These are phyloP conservation scores for Nymphaea colorata DNA, from an alignment of 164 flowering plant genomes.

Conservation along the genomic window DNA sequence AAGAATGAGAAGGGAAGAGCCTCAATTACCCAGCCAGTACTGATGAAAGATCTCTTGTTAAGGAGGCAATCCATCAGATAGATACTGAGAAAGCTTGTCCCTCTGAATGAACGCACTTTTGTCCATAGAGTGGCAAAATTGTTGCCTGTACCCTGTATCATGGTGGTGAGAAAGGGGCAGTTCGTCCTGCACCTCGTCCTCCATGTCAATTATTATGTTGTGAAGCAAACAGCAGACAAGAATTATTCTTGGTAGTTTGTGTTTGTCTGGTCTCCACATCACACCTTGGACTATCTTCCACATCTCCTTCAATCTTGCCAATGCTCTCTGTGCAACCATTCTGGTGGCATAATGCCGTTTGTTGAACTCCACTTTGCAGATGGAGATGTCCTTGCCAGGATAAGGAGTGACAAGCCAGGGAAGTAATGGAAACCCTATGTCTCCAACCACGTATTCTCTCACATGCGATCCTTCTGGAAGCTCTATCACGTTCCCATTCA, in stretches of 20 bases:
- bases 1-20: not conserved
- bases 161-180: slow-evolving; percentile 40
- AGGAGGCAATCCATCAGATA: slow-evolving; percentile 33
- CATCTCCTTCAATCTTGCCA: slow-evolving; percentile 67
- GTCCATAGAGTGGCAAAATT: slow-evolving; percentile 25
- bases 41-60: slow-evolving; percentile 3
- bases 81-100: slow-evolving; percentile 38
- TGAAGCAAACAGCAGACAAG: slow-evolving; percentile 91
- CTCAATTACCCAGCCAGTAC: not conserved
- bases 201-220: slow-evolving; percentile 81
- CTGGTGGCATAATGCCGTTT: slow-evolving; percentile 52
- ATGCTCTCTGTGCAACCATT: slow-evolving; percentile 56
- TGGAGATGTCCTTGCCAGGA: slow-evolving; percentile 44
- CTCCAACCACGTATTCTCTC: slow-evolving; percentile 74
- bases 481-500: slow-evolving; percentile 46
- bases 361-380: slow-evolving; percentile 48
- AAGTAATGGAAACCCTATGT: slow-evolving; percentile 50
- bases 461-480: slow-evolving; percentile 46
- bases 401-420: slow-evolving; percentile 88
- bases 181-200: slow-evolving; percentile 55
- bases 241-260: slow-evolving; percentile 71
- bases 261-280: slow-evolving; percentile 94
- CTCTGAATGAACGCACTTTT: slow-evolving; percentile 32
- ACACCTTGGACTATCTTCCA: slow-evolving; percentile 74
- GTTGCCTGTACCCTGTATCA: slow-evolving; percentile 43